Evolutionary conservation across 2,329 filamentous ascomycete genomes (phyloP), one percentile per base, ranked within the genome.

Genomic region (Tetracladium maxilliforme): DNA sequence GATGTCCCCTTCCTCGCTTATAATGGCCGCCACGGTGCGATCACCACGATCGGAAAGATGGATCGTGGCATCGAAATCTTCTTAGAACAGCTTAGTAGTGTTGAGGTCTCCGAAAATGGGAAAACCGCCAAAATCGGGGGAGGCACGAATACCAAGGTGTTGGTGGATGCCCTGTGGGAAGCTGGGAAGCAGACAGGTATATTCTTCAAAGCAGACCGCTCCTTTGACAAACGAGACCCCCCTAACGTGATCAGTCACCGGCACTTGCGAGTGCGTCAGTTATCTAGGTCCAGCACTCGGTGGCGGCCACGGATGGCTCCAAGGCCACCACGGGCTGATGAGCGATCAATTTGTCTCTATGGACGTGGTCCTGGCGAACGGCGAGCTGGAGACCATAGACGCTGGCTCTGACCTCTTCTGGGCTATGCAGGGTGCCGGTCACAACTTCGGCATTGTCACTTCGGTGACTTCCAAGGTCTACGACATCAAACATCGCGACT

Each of bases 361-460:
- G 4, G 39, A 50, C 19, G 41, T 61, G 4, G 50, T 61, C 2
- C 44, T 54, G 6, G 52, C 52, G 1, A 59, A 66, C 24, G 64
- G 66, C 41, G 55, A 58, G 30, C 45, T 67, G 6, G 30, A 41
- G 6, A 54, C 47, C 0, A 42, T 61, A 2, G 40, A 54, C 27
- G 39, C 44, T 19, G 43, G 45, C 6, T 54, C 56, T 0, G 64
- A 70, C 18, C 51, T 71, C 7, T 70, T 52, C 39, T 72, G 64
- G 65, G 66, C 50, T 2, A 51, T 71, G 34, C 49, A 51, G 24
- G 66, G 66, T 5, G 66, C 64, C 3, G 66, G 64, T 2, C 60
- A 68, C 30, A 70, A 70, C 41, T 70, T 70, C 30, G 66, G 65
- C 20, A 55, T 70, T 26, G 58, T 70, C 10, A 65, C 58, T 2